phyloP scores from a whole-genome alignment of 306 rosid genomes.

The Arachis hypogaea region DNA sequence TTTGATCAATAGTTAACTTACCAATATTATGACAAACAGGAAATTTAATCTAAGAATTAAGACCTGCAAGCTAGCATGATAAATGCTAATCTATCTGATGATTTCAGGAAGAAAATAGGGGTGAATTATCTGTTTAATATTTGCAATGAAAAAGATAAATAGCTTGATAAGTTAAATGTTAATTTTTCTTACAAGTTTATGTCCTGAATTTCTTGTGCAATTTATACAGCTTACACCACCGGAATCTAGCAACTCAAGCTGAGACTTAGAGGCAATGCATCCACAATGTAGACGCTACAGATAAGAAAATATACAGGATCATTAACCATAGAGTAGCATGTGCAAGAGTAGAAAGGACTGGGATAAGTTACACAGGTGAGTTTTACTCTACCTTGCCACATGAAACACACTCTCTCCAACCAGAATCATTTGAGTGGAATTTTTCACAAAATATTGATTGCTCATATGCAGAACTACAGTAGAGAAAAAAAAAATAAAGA shows the following conservation, averaged over 20 bases:
- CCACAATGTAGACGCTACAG: slow-evolving; percentile 94
- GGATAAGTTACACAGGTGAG: background rate
- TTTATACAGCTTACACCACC: slow-evolving; percentile 83
- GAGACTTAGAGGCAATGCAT: slow-evolving; percentile 73
- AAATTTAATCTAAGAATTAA: slow-evolving; percentile 23
- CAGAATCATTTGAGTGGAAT: slow-evolving; percentile 84
- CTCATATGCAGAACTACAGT: slow-evolving; percentile 81
- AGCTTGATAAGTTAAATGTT: slow-evolving; percentile 27
- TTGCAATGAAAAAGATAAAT: background rate
- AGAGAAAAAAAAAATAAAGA: background rate
- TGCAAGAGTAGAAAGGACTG: slow-evolving; percentile 4
- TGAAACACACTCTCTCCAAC: slow-evolving; percentile 86
- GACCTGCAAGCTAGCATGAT: slow-evolving; percentile 15
- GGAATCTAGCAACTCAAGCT: slow-evolving; percentile 77
- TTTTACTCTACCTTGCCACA: slow-evolving; percentile 78
- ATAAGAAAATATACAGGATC: slow-evolving; percentile 33
- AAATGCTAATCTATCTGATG: slow-evolving; percentile 10
- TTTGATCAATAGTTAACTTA: slow-evolving; percentile 24
- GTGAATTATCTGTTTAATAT: slow-evolving; percentile 6
- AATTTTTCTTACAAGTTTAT: slow-evolving; percentile 60
- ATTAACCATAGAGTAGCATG: background rate
- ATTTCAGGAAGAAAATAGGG: slow-evolving; percentile 22
- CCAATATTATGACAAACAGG: slow-evolving; percentile 16
- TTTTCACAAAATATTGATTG: slow-evolving; percentile 71
- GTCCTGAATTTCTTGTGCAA: slow-evolving; percentile 61